Evolutionary conservation across 2,329 filamentous ascomycete species (phyloP).

Genomic region (Xylariaceae sp.): DNA sequence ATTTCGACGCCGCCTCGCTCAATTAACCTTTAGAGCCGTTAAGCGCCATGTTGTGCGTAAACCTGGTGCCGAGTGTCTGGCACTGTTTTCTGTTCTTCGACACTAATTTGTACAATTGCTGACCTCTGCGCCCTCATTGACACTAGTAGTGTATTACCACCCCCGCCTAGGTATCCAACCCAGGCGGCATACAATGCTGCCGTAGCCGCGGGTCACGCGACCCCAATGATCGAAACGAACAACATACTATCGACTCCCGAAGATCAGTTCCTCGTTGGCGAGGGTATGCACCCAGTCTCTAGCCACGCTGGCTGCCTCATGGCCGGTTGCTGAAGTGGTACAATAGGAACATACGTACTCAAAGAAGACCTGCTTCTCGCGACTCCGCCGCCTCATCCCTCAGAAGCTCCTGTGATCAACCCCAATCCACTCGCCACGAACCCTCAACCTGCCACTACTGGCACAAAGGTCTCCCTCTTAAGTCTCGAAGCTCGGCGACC

Average conservation of each 20-base stretch:
- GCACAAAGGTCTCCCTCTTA: conserved; percentile 83
- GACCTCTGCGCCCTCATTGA: conserved; percentile 19
- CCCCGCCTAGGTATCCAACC: conserved; percentile 82
- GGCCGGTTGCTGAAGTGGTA: conserved; percentile 25
- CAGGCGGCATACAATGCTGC: conserved; percentile 75
- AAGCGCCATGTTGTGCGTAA: conserved; percentile 38
- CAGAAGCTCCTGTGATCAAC: conserved; percentile 84
- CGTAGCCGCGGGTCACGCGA: conserved; percentile 69
- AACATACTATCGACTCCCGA: conserved; percentile 86
- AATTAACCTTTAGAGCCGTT: background rate
- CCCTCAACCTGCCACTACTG: conserved; percentile 80
- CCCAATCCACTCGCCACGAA: conserved; percentile 89
- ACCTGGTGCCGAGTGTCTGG: background rate
- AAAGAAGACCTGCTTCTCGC: conserved; percentile 92
- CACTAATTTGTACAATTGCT: conserved; percentile 10
- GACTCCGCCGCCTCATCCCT: conserved; percentile 93
- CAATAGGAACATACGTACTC: conserved; percentile 81
- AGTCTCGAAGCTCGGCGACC: conserved; percentile 68
- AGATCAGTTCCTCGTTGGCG: conserved; percentile 89
- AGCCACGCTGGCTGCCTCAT: background rate
- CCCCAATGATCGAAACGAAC: conserved; percentile 89
- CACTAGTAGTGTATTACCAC: conserved; percentile 74
- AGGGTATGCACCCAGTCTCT: conserved; percentile 62
- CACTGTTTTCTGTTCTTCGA: background rate
- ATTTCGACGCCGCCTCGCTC: background rate